Evolutionary conservation across 164 flowering plant genomes (phyloP).

Genomic region (Litsea cubeba): DNA sequence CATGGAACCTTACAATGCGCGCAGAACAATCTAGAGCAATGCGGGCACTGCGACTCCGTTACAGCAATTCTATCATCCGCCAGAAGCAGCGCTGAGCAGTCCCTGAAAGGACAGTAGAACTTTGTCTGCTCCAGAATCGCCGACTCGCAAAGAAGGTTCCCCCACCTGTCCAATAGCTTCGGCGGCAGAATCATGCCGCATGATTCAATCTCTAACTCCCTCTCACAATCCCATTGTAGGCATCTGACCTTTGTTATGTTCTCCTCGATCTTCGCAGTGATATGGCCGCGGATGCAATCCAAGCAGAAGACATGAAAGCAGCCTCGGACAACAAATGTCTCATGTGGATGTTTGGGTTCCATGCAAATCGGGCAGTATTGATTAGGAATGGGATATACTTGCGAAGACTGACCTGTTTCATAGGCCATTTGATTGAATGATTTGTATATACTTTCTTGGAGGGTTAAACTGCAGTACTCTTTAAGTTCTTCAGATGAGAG

Average conservation of each 20-base stretch:
- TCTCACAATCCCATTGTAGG: conserved; percentile 26
- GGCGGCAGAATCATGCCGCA: conserved; percentile 22
- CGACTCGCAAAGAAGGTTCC: conserved; percentile 6
- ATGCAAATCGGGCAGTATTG: conserved; percentile 17
- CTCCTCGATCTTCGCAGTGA: conserved; percentile 14
- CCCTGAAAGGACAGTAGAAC: conserved; percentile 19
- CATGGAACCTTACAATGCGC: conserved; percentile 35
- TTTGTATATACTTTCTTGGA: not conserved
- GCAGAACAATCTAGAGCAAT: conserved; percentile 38
- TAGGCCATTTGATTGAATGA: not conserved
- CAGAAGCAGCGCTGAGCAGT: conserved; percentile 19
- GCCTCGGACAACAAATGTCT: not conserved
- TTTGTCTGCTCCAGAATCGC: not conserved
- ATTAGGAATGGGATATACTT: not conserved
- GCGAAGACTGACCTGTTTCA: not conserved
- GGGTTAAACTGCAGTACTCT: conserved; percentile 1
- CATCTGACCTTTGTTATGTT: conserved; percentile 18
- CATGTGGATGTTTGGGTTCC: conserved; percentile 6
- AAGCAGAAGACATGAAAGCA: conserved; percentile 36
- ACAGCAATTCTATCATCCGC: conserved; percentile 7
- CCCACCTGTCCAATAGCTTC: conserved; percentile 20
- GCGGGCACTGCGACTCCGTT: conserved; percentile 27
- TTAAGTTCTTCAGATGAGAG: not conserved
- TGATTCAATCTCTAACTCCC: conserved; percentile 16
- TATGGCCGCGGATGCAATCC: conserved; percentile 34